Evolutionary conservation across 371 early-diverging fungal genomes (phyloP), one percentile per base, ranked within the genome.

Genomic region (Massospora cicadina): DNA sequence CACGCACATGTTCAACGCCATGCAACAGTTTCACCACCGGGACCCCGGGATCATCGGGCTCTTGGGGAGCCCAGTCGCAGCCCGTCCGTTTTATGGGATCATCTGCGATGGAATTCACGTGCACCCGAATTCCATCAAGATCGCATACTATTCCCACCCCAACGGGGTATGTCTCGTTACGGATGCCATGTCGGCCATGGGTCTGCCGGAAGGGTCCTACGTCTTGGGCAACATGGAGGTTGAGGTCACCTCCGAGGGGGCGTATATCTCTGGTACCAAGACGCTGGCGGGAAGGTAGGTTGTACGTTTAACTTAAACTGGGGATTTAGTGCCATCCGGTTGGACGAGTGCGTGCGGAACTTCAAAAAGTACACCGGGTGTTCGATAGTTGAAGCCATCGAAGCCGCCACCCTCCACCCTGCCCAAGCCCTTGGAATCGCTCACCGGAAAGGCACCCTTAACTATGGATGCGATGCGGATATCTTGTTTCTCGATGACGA

Each of bases 1-100:
- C 54, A 91, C 91, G 0, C 91, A 91, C 68, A 70, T 91, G 66
- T 91, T 90, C 71, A 87, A 88, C 63, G 87, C 89, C 33, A 88
- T 88, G 89, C 85, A 81, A 67, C 79, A 80, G 70, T 88, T 88
- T 71, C 87, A 87, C 72, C 88, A 88, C 72, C 83, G 88, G 63
- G 87, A 88, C 68, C 87, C 88, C 10, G 87, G 85, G 64, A 75
- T 87, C 65, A 80, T 87, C 61, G 88, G 88, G 29, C 70, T 87
- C 12, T 72, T 88, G 31, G 87, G 87, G 24, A 77, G 83, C 0
- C 71, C 75, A 33, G 79, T 75, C 55, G 30, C 73, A 43, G 76
- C 80, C 23, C 80, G 85, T 33, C 85, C 86, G 5, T 86, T 80
- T 74, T 88, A 85, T 69, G 88, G 88, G 24, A 71, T 87, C 65